Base-by-base conservation (phyloP, 192 early-diverging fungal species). In the Entrophospora sp. region DNA sequence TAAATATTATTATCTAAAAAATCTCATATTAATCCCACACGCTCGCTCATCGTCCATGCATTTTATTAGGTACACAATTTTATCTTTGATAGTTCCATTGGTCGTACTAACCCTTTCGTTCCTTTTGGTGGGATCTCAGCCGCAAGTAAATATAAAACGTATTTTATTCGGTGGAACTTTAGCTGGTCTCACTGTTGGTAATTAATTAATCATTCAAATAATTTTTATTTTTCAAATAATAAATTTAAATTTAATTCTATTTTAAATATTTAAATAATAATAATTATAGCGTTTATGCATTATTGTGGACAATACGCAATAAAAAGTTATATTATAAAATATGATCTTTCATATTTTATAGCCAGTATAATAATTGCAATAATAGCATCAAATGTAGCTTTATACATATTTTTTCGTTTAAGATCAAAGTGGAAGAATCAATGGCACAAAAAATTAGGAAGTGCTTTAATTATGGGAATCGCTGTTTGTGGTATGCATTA, bases 341-440 rank as follows among this genome's bases (percentile, higher is more conserved):
- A 77, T 18, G 44, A 59, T 12, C 30, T 59, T 8, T 10, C 22
- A 5, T 71, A 55, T 40, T 64, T 80, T 9, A 42, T 67, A 25
- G 73, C 71, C 1, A 69, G 79, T n/a, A 61, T 67, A 9, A 14
- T 73, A 4, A 76, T 81, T 53, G 78, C 73, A n/a, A 61, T 66
- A 38, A 16, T 44, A 8, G 73, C 78, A 5, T 57, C 73, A 3
- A 77, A 73, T 12, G 61, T 68, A 10, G 71, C 78, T 8, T 56
- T 81, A 9, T 68, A 52, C 24, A 73, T 81, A n/a, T 81, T 81
- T 44, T 81, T 80, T 58, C 69, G 69, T 22, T 53, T 81, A 38
- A 66, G 78, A 31, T 72, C 77, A 30, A 34, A 69, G 46, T 81
- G 80, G 80, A 61, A 64, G 37, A 75, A 69, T 38, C 52, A 61